A percentile compares a stretch with the other conserved stretches of the same genome.
Conservation (phyloP, 164 flowering plant genomes). For the Chimonanthus praecox region DNA sequence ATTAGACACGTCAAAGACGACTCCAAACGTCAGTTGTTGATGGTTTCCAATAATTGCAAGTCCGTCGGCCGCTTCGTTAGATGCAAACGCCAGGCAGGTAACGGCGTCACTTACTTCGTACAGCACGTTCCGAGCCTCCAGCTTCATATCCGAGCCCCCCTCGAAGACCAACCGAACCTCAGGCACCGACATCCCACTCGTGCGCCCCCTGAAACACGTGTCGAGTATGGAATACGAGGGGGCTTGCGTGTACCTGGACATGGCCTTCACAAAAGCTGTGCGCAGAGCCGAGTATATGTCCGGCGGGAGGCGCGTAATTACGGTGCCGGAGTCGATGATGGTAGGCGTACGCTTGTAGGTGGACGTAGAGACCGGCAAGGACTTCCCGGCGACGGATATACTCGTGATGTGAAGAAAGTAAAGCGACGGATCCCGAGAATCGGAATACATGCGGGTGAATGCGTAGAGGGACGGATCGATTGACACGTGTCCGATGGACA, state of each 20-base stretch:
- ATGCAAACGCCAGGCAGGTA: slow-evolving; percentile 42
- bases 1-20: slow-evolving; percentile 35
- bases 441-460: slow-evolving; percentile 41
- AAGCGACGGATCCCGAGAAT: slow-evolving; percentile 21
- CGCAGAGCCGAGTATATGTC: slow-evolving; percentile 28
- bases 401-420: slow-evolving; percentile 29
- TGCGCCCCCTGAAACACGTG: slow-evolving; percentile 32
- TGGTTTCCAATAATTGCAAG: slow-evolving; percentile 42
- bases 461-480: slow-evolving; percentile 10
- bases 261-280: slow-evolving; percentile 20
- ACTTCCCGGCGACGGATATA: slow-evolving; percentile 26
- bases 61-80: slow-evolving; percentile 6
- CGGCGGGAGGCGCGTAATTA: slow-evolving; percentile 38
- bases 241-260: slow-evolving; percentile 26
- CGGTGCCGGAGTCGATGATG: slow-evolving; percentile 58
- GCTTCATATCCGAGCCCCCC: slow-evolving; percentile 32
- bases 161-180: slow-evolving; percentile 25
- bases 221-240: slow-evolving; percentile 33
- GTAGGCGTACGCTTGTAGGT: slow-evolving; percentile 17
- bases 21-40: slow-evolving; percentile 36
- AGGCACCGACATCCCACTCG: slow-evolving; percentile 17
- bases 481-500: slow-evolving; percentile 27
- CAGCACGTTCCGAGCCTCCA: slow-evolving; percentile 11
- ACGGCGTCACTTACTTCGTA: slow-evolving; percentile 16
- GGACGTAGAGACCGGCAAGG: slow-evolving; percentile 13